Evolutionary conservation across 1,139 yeast genomes (phyloP).

Genomic region (Williopsis jadinii): DNA sequence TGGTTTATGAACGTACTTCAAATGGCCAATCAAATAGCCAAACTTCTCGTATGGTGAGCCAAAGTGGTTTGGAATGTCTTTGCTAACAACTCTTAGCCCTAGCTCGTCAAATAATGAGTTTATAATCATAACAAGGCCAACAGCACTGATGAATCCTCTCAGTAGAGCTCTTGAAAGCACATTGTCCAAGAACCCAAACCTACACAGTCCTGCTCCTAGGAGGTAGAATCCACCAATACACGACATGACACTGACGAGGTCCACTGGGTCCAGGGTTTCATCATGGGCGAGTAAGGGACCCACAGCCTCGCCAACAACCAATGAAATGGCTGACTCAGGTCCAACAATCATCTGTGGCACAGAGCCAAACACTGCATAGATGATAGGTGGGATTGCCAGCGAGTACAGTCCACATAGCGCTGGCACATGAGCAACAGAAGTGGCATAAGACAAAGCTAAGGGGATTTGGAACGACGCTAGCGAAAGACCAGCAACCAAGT

Average conservation of each 20-base stretch:
- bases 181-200: slow-evolving; percentile 86
- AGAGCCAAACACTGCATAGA: slow-evolving; percentile 79
- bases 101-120: slow-evolving; percentile 69
- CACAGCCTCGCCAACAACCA: slow-evolving; percentile 90
- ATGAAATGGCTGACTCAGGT: slow-evolving; percentile 90
- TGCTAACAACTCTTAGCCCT: slow-evolving; percentile 45
- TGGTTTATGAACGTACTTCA: slow-evolving; percentile 35
- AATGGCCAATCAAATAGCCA: slow-evolving; percentile 44
- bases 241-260: slow-evolving; percentile 66
- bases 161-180: slow-evolving; percentile 77
- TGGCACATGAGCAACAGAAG: slow-evolving; percentile 86
- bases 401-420: slow-evolving; percentile 81
- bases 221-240: slow-evolving; percentile 73
- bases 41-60: slow-evolving; percentile 76
- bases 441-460: slow-evolving; percentile 79
- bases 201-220: slow-evolving; percentile 68
- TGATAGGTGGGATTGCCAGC: slow-evolving; percentile 73
- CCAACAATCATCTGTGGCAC: slow-evolving; percentile 97
- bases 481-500: slow-evolving; percentile 78
- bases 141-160: slow-evolving; percentile 87
- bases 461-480: slow-evolving; percentile 92
- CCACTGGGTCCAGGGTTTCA: slow-evolving; percentile 46
- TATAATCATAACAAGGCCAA: slow-evolving; percentile 85
- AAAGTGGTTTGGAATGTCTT: slow-evolving; percentile 43
- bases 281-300: slow-evolving; percentile 56